A percentile compares a stretch with the other conserved stretches of the same genome.
Conservation (phyloP, 768 basidiomycete genomes). For the Mycena vitilis region DNA sequence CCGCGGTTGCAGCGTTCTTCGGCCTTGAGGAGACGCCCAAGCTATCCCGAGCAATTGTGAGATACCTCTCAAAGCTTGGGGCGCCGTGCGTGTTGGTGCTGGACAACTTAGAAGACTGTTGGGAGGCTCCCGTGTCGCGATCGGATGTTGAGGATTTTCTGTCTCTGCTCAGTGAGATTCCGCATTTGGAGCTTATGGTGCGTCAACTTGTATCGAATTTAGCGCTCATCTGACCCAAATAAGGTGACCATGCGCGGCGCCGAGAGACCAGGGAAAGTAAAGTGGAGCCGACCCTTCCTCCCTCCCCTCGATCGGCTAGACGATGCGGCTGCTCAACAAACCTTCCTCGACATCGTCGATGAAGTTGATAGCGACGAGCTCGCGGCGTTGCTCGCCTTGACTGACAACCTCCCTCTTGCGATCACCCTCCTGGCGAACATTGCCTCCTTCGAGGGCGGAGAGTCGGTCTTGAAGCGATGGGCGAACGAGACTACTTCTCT, state of each 20-base stretch:
- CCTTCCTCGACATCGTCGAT: slow-evolving; percentile 19
- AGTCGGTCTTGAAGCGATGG: slow-evolving; percentile 11
- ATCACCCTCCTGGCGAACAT: slow-evolving; percentile 7
- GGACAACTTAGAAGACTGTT: slow-evolving; percentile 28
- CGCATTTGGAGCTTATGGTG: slow-evolving; percentile 25
- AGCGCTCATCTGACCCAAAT: neutral
- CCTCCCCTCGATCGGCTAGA: slow-evolving; percentile 22
- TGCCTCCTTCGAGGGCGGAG: neutral
- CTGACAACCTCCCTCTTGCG: slow-evolving; percentile 6
- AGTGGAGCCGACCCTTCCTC: slow-evolving; percentile 21
- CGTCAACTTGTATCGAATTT: too few relatives aligned
- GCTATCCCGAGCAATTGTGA: slow-evolving; percentile 6
- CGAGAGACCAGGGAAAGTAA: slow-evolving; percentile 17
- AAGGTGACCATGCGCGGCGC: slow-evolving; percentile 27
- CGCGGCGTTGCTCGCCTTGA: slow-evolving; percentile 1
- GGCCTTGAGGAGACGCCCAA: slow-evolving; percentile 13
- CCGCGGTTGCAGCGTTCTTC: slow-evolving; percentile 10
- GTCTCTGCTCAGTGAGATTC: slow-evolving; percentile 22
- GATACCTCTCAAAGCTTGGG: neutral
- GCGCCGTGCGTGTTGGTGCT: slow-evolving; percentile 14
- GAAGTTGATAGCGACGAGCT: neutral
- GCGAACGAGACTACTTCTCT: slow-evolving; percentile 16
- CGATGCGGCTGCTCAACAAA: slow-evolving; percentile 10
- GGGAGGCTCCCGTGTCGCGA: slow-evolving; percentile 17
- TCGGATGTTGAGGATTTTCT: slow-evolving; percentile 27